Conservation (phyloP, 1,139 yeast genomes). For the Blastobotrys ciferrii region DNA sequence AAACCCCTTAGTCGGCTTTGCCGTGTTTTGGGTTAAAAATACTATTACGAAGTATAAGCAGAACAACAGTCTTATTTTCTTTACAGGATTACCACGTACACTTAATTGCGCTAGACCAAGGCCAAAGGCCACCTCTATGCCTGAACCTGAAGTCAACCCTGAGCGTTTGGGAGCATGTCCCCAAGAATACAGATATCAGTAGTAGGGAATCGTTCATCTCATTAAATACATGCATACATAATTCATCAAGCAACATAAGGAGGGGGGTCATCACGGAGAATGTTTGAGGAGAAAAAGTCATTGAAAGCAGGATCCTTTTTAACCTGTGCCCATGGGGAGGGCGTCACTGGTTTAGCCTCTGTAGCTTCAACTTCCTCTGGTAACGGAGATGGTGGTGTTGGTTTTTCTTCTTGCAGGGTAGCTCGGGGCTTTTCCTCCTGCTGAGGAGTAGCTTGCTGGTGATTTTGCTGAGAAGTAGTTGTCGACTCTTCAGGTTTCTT, state of each 20-base stretch:
- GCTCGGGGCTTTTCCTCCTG: background rate
- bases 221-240: background rate
- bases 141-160: too few species aligned
- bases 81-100: too few species aligned
- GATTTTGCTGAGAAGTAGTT: constrained; percentile 3
- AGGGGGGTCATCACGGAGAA: constrained; percentile 19
- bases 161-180: too few species aligned
- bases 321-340: background rate
- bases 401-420: background rate
- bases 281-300: constrained; percentile 22
- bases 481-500: background rate
- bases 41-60: too few species aligned
- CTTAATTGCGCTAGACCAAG: too few species aligned
- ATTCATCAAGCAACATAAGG: constrained; percentile 23
- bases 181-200: background rate
- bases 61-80: too few species aligned
- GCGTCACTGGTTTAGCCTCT: background rate
- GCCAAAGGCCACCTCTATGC: too few species aligned
- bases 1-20: too few species aligned
- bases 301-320: constrained; percentile 11
- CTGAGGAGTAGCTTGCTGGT: constrained; percentile 10
- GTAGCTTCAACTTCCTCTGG: background rate
- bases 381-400: background rate
- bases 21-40: too few species aligned
- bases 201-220: background rate